phyloP scores from a whole-genome alignment of 257 asterid genomes.

The Anisodus tanguticus region DNA sequence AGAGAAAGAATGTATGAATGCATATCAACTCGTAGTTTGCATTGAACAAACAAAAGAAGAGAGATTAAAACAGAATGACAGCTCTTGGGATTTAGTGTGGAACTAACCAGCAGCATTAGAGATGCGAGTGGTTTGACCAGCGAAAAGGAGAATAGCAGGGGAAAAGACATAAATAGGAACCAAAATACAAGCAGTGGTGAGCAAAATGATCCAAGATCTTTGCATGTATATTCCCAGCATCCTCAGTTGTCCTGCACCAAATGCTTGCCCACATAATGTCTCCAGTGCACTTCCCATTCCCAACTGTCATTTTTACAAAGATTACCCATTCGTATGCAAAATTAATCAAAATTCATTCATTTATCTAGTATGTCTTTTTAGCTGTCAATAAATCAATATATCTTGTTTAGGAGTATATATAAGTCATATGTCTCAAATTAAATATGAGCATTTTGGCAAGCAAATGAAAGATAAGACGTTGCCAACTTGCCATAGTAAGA shows the following conservation, averaged over 20 bases:
- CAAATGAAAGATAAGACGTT: background rate
- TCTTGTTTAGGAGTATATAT: background rate
- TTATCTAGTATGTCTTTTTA: no score
- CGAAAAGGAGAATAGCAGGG: conserved; percentile 63
- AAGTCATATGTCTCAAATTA: background rate
- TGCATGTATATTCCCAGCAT: conserved; percentile 88
- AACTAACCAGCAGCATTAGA: conserved; percentile 72
- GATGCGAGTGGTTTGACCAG: conserved; percentile 63
- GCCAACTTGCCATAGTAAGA: background rate
- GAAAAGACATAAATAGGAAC: conserved; percentile 72
- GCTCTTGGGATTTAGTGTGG: background rate
- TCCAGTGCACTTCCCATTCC: conserved; percentile 42
- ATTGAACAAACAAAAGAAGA: no score
- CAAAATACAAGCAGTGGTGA: conserved; percentile 49
- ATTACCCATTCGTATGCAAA: no score
- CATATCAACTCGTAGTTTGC: no score
- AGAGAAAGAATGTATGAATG: no score
- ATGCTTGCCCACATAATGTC: conserved; percentile 39
- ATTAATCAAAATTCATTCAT: no score
- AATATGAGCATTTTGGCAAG: no score
- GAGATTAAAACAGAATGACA: no score
- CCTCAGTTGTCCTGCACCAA: conserved; percentile 56
- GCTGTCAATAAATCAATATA: no score
- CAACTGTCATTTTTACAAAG: conserved; percentile 14
- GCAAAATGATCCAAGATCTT: conserved; percentile 80